A percentile compares a stretch with the other conserved stretches of the same genome.
These are phyloP conservation scores for Barnettozyma sp. DNA, from an alignment of 805 yeast genomes.

Conservation along the genomic window DNA sequence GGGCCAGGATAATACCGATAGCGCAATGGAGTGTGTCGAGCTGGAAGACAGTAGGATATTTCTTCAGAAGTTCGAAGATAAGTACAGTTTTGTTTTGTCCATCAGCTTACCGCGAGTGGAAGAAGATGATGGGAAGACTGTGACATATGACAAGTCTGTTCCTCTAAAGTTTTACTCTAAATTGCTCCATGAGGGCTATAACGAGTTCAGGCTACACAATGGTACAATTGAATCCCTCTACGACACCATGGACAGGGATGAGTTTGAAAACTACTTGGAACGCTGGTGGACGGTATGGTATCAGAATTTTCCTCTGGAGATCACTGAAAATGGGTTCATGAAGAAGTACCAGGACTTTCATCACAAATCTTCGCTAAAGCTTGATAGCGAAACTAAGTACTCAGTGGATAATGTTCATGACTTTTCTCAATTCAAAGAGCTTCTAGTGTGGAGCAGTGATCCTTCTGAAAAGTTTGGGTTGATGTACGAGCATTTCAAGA, in stretches of 20 bases:
- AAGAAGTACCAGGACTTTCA: slow-evolving; percentile 21
- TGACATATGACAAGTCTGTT: slow-evolving; percentile 11
- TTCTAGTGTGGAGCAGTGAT: slow-evolving; percentile 15
- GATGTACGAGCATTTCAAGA: slow-evolving; percentile 16
- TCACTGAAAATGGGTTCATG: slow-evolving; percentile 30
- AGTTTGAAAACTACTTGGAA: slow-evolving; percentile 15
- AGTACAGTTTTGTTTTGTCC: slow-evolving; percentile 24
- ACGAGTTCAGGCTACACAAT: slow-evolving; percentile 22
- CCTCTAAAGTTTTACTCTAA: slow-evolving; percentile 25
- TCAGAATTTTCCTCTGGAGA: slow-evolving; percentile 20
- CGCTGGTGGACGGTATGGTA: slow-evolving; percentile 36
- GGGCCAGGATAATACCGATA: slow-evolving; percentile 7
- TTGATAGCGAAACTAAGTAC: slow-evolving; percentile 12
- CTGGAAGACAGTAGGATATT: slow-evolving; percentile 25
- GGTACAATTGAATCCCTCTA: slow-evolving; percentile 16
- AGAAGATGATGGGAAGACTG: slow-evolving; percentile 12
- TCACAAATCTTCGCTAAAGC: slow-evolving; percentile 25
- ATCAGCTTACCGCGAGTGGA: slow-evolving; percentile 16
- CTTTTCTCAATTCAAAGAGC: slow-evolving; percentile 14
- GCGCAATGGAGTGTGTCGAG: slow-evolving; percentile 20
- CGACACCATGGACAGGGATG: slow-evolving; percentile 15
- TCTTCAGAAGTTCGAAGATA: slow-evolving; percentile 25
- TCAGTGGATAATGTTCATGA: slow-evolving; percentile 9
- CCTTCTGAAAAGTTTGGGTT: slow-evolving; percentile 15
- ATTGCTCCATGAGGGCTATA: slow-evolving; percentile 23